These are phyloP conservation scores for Flaveria linearis DNA, from an alignment of 129 eudicot species.

Conservation along the genomic window DNA sequence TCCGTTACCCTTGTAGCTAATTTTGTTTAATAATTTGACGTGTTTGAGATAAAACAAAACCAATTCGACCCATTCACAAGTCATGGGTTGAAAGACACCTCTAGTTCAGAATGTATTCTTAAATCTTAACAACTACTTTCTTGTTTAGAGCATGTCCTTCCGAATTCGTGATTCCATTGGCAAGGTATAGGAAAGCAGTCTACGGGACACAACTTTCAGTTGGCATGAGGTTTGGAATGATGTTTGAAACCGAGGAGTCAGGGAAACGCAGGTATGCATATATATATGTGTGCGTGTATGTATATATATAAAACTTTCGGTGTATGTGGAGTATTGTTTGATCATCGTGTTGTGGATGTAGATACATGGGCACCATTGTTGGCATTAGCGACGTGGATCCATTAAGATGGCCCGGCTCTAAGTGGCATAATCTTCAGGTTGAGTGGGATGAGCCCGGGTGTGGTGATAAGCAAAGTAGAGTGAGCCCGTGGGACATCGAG, in stretches of 20 bases:
- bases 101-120: background rate
- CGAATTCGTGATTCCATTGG: conserved; percentile 82
- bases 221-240: conserved; percentile 99
- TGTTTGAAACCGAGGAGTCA: conserved; percentile 99
- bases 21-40: background rate
- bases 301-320: background rate
- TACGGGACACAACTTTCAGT: conserved; percentile 80
- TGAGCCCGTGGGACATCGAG: conserved; percentile 96
- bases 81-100: background rate
- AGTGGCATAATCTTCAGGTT: conserved; percentile 96
- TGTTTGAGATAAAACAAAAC: conserved; percentile 1
- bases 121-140: background rate
- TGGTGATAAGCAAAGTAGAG: conserved; percentile 84
- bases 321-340: background rate
- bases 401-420: conserved; percentile 90
- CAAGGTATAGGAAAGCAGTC: conserved; percentile 68
- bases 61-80: background rate
- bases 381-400: conserved; percentile 91
- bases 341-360: conserved; percentile 29
- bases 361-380: conserved; percentile 95
- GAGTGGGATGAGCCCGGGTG: conserved; percentile 99
- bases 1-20: background rate
- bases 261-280: conserved; percentile 78
- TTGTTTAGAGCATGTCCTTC: conserved; percentile 91
- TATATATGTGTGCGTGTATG: background rate